A percentile compares a stretch with the other conserved stretches of the same genome.
Conservation (phyloP, 179 eudicot genomes). For the Sideroxylon spinosum region DNA sequence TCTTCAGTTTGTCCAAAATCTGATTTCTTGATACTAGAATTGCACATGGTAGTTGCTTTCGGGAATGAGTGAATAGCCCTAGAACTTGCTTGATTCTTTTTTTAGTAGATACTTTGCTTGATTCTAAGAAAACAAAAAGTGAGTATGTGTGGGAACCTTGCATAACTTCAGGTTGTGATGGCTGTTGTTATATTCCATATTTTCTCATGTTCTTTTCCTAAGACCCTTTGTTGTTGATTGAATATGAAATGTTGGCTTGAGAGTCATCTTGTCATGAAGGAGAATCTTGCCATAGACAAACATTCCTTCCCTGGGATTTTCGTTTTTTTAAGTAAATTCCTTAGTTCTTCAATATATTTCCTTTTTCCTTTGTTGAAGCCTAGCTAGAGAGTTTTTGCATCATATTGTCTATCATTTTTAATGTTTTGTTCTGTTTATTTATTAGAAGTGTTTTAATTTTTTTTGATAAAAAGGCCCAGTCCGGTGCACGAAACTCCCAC, state of each 20-base stretch:
- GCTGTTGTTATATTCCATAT: not conserved
- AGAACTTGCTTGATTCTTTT: no score
- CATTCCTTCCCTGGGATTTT: not conserved
- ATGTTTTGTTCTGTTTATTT: no score
- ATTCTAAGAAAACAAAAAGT: not conserved
- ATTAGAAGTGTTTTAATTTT: not conserved
- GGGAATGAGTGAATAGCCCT: not conserved
- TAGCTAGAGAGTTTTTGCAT: not conserved
- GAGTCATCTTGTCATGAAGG: not conserved
- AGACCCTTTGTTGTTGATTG: not conserved
- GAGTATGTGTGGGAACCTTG: not conserved
- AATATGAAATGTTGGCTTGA: not conserved
- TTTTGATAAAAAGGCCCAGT: no score
- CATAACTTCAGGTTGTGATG: not conserved
- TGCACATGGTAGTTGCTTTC: not conserved
- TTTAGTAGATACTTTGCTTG: not conserved
- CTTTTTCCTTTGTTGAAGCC: not conserved
- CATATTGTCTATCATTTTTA: no score
- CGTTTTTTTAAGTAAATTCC: not conserved
- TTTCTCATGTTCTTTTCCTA: not conserved
- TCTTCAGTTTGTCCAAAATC: not conserved
- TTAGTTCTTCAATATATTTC: no score
- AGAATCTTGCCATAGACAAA: not conserved
- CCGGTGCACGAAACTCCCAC: no score
- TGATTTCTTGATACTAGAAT: slow-evolving; percentile 10